Conservation (phyloP, 371 early-diverging fungal genomes). For the Rhizopus stolonifer region DNA sequence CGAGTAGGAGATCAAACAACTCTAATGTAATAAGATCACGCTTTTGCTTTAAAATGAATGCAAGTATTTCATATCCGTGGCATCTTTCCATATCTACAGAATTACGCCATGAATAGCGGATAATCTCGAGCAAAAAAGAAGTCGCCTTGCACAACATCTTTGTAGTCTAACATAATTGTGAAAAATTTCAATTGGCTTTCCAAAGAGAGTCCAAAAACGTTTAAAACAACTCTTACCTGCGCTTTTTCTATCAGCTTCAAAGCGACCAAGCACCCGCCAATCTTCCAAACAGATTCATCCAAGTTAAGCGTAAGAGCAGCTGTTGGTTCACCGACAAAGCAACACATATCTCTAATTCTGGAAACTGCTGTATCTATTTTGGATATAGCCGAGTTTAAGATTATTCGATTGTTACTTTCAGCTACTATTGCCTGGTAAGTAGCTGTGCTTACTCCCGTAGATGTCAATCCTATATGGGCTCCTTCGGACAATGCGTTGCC, state of each 20-base stretch:
- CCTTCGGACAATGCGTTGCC: conserved; percentile 53
- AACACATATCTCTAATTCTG: conserved; percentile 42
- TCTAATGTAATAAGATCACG: conserved; percentile 58
- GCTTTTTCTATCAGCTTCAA: conserved; percentile 62
- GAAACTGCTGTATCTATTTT: conserved; percentile 55
- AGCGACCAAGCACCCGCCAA: conserved; percentile 69
- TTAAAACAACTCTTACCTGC: conserved; percentile 42
- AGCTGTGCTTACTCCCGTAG: conserved; percentile 38
- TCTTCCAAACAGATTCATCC: conserved; percentile 73
- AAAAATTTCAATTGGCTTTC: not conserved
- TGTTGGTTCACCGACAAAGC: conserved; percentile 55
- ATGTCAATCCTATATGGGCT: conserved; percentile 35
- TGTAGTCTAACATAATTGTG: conserved; percentile 39
- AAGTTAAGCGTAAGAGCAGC: conserved; percentile 59
- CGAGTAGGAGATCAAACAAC: conserved; percentile 59
- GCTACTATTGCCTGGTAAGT: conserved; percentile 23
- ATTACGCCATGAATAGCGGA: conserved; percentile 70
- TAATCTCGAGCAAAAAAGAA: conserved; percentile 58
- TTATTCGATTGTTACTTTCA: conserved; percentile 27
- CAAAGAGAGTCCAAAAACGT: not conserved
- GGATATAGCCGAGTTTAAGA: conserved; percentile 64
- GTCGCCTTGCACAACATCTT: conserved; percentile 61
- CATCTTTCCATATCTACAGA: conserved; percentile 73
- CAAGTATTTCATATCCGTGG: conserved; percentile 72
- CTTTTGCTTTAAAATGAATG: conserved; percentile 64